Evolutionary conservation across 1,139 yeast genomes (phyloP), one percentile per base, ranked within the genome.

Genomic region (Cylindricascospora bacillispora): DNA sequence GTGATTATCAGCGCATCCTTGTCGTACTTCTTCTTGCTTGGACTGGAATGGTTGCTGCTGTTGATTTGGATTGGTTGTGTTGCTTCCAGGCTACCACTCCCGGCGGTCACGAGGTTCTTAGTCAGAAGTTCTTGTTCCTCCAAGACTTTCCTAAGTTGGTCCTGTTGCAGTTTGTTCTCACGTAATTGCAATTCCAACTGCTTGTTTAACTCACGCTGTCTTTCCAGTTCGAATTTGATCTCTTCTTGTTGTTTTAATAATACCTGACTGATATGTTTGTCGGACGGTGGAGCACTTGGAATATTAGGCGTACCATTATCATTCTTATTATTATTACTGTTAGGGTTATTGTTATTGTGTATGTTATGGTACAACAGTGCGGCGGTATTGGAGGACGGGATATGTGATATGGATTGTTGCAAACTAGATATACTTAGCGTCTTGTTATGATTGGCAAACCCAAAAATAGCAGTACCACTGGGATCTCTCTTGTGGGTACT

Each of bases 401-500:
- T 15, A 17, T 16, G 22, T 25, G 29, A 23, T 11, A 29, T 27
- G 15, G 29, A 29, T 27, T 34, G 34, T 22, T 40, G 39, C 15
- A 37, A 26, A 34, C 45, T 49, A 3, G 52, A 36, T 22, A 50
- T 45, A 34, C 53, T 51, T 27, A 71, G 47, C 18, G 65, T 72
- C 31, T 68, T 60, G 38, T 62, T 67, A 46, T 73, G 79, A 30
- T 65, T 68, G 2, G 61, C 54, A 40, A 67, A 72, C 0, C 80
- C 80, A 47, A 73, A 73, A 22, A 72, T 73, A 5, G 78, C 78
- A 1, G 80, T 72, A 6, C 79, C 80, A 52, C 76, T 69, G 15
- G 54, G 49, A 7, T 54, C 54, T 29, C 59, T 52, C 35, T 49
- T 49, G 38, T 57, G 62, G 4, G 32, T 25, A 10, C 7, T 7